Base-by-base conservation (phyloP, 495 filamentous ascomycete genomes). In the Hypoxylon trugodes region DNA sequence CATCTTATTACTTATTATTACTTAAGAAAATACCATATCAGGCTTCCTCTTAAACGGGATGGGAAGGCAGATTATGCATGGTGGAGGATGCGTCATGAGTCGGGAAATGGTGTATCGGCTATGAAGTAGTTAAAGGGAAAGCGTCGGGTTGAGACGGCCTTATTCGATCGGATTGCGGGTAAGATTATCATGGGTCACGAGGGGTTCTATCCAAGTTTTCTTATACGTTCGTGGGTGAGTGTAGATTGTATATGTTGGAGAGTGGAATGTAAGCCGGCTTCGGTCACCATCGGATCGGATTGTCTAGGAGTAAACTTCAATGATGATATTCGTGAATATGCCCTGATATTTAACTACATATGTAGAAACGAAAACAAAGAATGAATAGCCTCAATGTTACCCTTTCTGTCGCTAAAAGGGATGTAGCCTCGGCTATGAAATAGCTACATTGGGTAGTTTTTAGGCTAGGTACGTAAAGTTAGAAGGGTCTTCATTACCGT, bases 141-240 rank as follows among this genome's bases (percentile, higher is more conserved):
- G 5, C 51, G n/a, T 57, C 52, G 58, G 64, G 36, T 61, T 57
- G 43, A 57, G 4, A 35, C 63, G 56, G 50, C 57, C 33, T 46
- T 61, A 36, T 32, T 50, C 43, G 16, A 57, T 50, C 16, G 36
- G 40, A 32, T n/a, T n/a, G n/a, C n/a, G 28, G 37, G 15, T 19
- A 46, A 60, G 38, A 30, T 60, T 38, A 50, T 10, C 32, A n/a
- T 43, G 53, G 22, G 32, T 1, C 1, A 26, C 24, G 22, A 13
- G 30, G 24, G 35, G 18, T 25, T 33, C 8, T 16, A 22, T 28
- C 35, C 5, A 4, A 15, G 10, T 22, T n/a, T n/a, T n/a, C n/a
- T n/a, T 6, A 15, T 22, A 33, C 4, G 28, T 33, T 33, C 13
- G 25, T 24, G 30, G 3, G 12, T 47, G 22, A 1, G 16, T 26